These are phyloP conservation scores for Hericium rajendrae DNA, from an alignment of 768 basidiomycete species.

Conservation along the genomic window DNA sequence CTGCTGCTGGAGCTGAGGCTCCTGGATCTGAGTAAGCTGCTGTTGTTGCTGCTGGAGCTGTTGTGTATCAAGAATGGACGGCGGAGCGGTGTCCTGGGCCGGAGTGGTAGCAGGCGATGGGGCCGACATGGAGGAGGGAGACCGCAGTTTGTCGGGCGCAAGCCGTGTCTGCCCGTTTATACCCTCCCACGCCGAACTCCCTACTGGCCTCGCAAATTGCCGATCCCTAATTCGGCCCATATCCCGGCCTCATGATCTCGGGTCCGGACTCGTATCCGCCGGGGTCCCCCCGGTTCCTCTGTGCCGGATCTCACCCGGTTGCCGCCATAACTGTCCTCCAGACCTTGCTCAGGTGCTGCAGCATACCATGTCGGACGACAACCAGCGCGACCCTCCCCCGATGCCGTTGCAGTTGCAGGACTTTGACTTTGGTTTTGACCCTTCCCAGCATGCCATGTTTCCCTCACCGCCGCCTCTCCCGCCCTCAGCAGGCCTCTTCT, in stretches of 20 bases:
- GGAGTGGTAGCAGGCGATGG: conserved; percentile 57
- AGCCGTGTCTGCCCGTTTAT: conserved; percentile 10
- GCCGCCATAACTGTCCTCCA: neutral
- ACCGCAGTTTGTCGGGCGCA: conserved; percentile 19
- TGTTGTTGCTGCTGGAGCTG: conserved; percentile 28
- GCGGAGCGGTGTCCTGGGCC: conserved; percentile 51
- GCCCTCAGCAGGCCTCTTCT: conserved; percentile 70
- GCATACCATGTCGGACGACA: neutral
- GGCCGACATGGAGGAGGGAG: conserved; percentile 60
- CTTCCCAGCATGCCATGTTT: conserved; percentile 43
- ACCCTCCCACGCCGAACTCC: neutral
- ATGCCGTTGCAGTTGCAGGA: conserved; percentile 56
- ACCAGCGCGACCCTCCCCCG: conserved; percentile 20
- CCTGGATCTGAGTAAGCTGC: conserved; percentile 8
- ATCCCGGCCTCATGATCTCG: too few species aligned
- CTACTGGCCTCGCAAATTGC: neutral
- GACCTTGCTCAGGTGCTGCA: neutral
- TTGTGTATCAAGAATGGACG: conserved; percentile 47
- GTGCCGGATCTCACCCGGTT: neutral
- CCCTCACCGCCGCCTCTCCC: conserved; percentile 55
- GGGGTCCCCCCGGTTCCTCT: neutral
- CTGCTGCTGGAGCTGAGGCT: conserved; percentile 24
- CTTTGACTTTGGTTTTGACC: conserved; percentile 67
- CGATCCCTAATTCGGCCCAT: neutral
- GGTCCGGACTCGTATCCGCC: neutral